Conservation (phyloP, 2,329 filamentous ascomycete genomes). For the Phialophora chinensis region DNA sequence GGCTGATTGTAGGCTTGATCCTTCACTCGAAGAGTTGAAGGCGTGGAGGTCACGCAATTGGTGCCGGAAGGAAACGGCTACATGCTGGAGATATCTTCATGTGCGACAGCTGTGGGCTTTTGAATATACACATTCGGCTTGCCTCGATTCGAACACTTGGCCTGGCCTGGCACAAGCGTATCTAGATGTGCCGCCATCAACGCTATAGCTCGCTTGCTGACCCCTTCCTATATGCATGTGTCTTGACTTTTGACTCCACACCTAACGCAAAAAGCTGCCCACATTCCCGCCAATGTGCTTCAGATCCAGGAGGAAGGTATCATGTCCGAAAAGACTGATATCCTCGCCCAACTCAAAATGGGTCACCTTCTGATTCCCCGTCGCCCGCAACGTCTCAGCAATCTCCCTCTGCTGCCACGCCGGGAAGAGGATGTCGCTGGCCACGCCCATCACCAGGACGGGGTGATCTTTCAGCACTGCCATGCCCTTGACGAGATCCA, state of each 20-base stretch:
- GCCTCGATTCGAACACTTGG: not conserved
- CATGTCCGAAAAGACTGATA: conserved; percentile 92
- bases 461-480: conserved; percentile 74
- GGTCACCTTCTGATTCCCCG: conserved; percentile 79
- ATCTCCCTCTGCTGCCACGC: conserved; percentile 98
- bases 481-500: conserved; percentile 80
- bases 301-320: conserved; percentile 91
- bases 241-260: not conserved
- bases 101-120: not conserved
- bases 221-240: not conserved
- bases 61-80: not conserved
- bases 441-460: conserved; percentile 88
- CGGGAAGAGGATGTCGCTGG: conserved; percentile 94
- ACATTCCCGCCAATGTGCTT: conserved; percentile 89
- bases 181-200: not conserved
- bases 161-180: not conserved
- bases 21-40: conserved; percentile 81
- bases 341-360: conserved; percentile 94
- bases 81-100: not conserved
- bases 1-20: conserved; percentile 90
- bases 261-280: conserved; percentile 73
- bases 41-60: not conserved
- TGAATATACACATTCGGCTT: not conserved
- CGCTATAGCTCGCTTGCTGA: not conserved
- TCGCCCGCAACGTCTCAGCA: conserved; percentile 76